These are phyloP conservation scores for Cryptosporidium sp. DNA, from an alignment of 169 alveolate genomes.

Conservation along the genomic window DNA sequence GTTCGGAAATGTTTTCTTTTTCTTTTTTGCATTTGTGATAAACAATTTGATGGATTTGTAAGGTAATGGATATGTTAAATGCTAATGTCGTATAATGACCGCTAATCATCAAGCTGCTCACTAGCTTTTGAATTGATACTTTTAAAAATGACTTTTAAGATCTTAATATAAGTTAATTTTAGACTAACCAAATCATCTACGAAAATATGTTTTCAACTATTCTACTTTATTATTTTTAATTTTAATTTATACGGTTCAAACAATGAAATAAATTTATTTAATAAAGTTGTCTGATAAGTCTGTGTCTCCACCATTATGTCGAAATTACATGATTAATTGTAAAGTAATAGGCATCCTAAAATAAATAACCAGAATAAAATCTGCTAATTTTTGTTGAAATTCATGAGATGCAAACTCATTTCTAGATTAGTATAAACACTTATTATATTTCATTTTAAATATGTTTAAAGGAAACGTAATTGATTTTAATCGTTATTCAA, in stretches of 20 bases:
- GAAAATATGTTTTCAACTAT: too few relatives aligned
- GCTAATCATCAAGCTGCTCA: too few relatives aligned
- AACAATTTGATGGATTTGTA: background rate
- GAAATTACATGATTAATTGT: background rate
- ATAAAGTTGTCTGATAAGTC: background rate
- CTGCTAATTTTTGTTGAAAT: too few relatives aligned
- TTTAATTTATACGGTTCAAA: too few relatives aligned
- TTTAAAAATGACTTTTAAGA: too few relatives aligned
- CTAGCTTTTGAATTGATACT: background rate
- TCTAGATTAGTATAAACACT: too few relatives aligned
- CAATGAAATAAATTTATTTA: too few relatives aligned
- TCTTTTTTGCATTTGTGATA: background rate
- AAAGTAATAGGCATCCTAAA: background rate
- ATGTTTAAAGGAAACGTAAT: background rate
- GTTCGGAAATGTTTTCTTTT: background rate
- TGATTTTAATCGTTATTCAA: constrained; percentile 37
- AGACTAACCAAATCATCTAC: background rate
- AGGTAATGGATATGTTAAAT: background rate
- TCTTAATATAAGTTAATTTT: background rate
- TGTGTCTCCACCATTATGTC: constrained; percentile 9
- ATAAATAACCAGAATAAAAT: background rate
- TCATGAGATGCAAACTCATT: background rate
- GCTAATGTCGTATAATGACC: background rate
- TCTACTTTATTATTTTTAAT: too few relatives aligned
- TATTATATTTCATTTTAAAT: too few relatives aligned